phyloP scores from a whole-genome alignment of 192 early-diverging fungal species.

The Funneliformis geosporum region DNA sequence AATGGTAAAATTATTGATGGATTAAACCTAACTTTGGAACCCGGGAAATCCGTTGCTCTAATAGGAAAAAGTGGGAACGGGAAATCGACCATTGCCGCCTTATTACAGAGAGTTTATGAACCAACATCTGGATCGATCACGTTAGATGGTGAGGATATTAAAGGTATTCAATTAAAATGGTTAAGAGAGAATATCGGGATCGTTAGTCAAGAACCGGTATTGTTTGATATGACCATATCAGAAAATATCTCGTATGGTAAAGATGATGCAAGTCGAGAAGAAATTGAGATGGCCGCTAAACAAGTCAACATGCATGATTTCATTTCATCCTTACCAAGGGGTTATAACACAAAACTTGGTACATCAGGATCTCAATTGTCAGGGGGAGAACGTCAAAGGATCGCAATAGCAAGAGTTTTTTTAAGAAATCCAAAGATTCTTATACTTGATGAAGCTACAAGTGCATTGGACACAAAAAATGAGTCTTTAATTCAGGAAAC shows the following conservation, averaged over 20 bases:
- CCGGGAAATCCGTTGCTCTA: conserved; percentile 42
- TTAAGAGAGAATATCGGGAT: conserved; percentile 65
- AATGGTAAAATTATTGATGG: conserved; percentile 53
- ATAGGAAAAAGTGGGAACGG: conserved; percentile 57
- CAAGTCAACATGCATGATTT: conserved; percentile 76
- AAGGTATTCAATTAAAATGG: conserved; percentile 53
- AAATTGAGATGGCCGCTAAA: conserved; percentile 68
- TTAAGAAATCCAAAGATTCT: conserved; percentile 48
- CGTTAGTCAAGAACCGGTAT: conserved; percentile 73
- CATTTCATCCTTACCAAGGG: conserved; percentile 55
- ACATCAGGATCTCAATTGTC: conserved; percentile 41
- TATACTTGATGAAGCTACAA: conserved; percentile 65
- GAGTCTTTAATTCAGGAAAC: conserved; percentile 69
- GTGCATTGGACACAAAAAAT: conserved; percentile 61
- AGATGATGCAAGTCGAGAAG: conserved; percentile 56
- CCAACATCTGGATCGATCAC: conserved; percentile 56
- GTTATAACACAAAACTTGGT: conserved; percentile 53
- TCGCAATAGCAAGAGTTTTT: conserved; percentile 50
- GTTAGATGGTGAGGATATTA: conserved; percentile 63
- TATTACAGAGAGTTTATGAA: conserved; percentile 75
- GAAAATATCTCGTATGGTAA: conserved; percentile 71
- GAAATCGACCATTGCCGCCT: conserved; percentile 63
- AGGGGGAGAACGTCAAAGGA: conserved; percentile 50
- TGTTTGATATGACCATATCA: conserved; percentile 68
- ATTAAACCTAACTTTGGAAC: conserved; percentile 53